Evolutionary conservation across 2,329 filamentous ascomycete species (phyloP), one percentile per base, ranked within the genome.

Genomic region (Cordyceps cicadae): DNA sequence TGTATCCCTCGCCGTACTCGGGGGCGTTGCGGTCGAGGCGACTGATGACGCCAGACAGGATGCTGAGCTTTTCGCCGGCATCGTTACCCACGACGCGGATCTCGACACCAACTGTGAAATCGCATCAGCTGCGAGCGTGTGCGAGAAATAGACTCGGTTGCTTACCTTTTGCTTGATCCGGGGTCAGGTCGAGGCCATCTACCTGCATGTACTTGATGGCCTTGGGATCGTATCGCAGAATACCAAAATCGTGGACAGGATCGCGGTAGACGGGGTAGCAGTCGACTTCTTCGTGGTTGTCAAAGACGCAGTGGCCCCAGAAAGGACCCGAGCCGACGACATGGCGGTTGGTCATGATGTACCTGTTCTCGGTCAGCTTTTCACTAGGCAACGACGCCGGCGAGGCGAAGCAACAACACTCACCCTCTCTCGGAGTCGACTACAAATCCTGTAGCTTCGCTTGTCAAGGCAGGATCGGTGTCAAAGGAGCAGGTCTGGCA

Each of bases 51-150:
- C 94, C 94, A 6, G 94, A 97, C 62, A 99, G 79, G 68, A 99
- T 99, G 79, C 92, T 97, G 67, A 99, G 85, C 76, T 99, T 99
- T 74, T 99, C 94, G 66, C 94, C 94, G 34, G 94, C 94, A 79
- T 99, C 94, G 74, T 99, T 99, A 77, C 94, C 94, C 6, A 99
- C 94, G 1, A 99, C 94, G 66, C 95, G 84, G 66, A 99, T 97
- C 75, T 99, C 94, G 15, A 90, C 86, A 60, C 94, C 94, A 58
- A 99, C 93, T 77, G 61, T 6, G 51, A 32, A 34, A 26, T n/a
- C 26, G 56, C 63, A 37, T 59, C 12, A 59, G 56, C 34, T 26
- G 15, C 34, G n/a, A 7, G 15, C 45, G 3, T 37, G 2, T 14
- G 2, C 17, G 21, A n/a, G 21, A 17, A 45, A 21, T 24, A 3